Conservation (phyloP, 2,329 filamentous ascomycete species). For the Magnaporthiopsis incrustans region DNA sequence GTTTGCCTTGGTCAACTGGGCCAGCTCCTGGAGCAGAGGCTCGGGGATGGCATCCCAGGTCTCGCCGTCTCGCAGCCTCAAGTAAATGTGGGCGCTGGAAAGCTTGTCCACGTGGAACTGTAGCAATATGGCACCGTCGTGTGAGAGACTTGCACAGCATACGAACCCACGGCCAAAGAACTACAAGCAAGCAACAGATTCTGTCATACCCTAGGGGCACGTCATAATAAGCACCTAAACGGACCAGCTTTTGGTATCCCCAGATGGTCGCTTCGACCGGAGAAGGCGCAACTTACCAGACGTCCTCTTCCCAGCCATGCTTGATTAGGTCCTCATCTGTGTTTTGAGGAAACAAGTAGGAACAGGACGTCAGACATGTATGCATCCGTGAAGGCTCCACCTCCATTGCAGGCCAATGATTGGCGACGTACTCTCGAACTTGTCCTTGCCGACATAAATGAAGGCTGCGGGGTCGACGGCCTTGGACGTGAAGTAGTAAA, state of each 20-base stretch:
- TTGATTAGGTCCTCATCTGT: constrained; percentile 95
- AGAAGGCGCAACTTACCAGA: constrained; percentile 56
- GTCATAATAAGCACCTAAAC: no score
- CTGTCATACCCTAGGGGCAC: no score
- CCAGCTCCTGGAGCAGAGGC: constrained; percentile 74
- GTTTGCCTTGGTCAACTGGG: constrained; percentile 97
- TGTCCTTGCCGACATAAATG: constrained; percentile 97
- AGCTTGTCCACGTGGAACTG: constrained; percentile 97
- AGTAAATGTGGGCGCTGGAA: constrained; percentile 92
- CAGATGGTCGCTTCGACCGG: no score
- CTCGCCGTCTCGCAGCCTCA: constrained; percentile 71
- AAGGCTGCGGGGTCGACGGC: constrained; percentile 74
- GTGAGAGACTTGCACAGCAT: background rate
- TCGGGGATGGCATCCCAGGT: constrained; percentile 76
- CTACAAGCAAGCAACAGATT: background rate
- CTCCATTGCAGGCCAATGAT: constrained; percentile 6
- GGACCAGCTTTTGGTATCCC: no score
- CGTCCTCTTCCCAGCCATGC: constrained; percentile 87
- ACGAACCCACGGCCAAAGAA: no score
- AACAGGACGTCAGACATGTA: constrained; percentile 5
- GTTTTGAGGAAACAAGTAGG: background rate
- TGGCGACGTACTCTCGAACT: constrained; percentile 77
- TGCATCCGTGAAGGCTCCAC: background rate
- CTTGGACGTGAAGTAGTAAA: constrained; percentile 91
- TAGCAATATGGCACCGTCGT: background rate